Evolutionary conservation across 257 asterid species (phyloP), one percentile per base, ranked within the genome.

Genomic region (Anisodus acutangulus): DNA sequence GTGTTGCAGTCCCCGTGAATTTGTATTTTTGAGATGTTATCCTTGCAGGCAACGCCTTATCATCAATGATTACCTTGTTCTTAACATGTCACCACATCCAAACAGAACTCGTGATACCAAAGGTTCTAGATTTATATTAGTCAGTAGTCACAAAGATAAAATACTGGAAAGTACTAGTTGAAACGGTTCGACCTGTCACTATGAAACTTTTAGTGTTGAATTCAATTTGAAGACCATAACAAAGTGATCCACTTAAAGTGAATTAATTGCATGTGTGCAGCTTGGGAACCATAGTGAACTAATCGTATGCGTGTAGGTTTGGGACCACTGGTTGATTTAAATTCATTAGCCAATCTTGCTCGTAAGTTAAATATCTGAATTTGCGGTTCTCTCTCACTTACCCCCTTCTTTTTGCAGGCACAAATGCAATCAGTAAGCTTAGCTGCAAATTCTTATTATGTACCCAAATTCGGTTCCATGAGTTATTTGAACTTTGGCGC

Each of bases 401-500:
- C 80, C 10, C 17, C 37, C 2, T n/a, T 74, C 7, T 8, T 71
- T 11, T 19, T 83, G 82, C 87, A 94, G 98, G 98, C 98, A 60
- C 86, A 92, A 81, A 43, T n/a, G 64, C 72, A 86, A 78, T 67
- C 76, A 72, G 83, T 94, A 79, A 89, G 91, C 84, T 87, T 94
- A 78, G 88, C 93, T 11, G 95, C 89, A 63, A 88, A 86, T 88
- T 81, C 93, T 51, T 90, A 83, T 84, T 94, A 85, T 55, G 93
- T 91, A 47, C 97, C 98, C 2, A 88, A 88, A 37, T 74, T 58
- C 37, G 85, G 84, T 85, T 85, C 89, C 83, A 58, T 7, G 15
- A 31, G 2, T n/a, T 93, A 93, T 82, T 84, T 93, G 88, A 92
- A 86, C 83, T 92, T 89, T 3, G 97, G 97, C 53, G 97, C 91